Evolutionary conservation across 1,139 yeast genomes (phyloP).

Genomic region (Hyphopichia wangnamkhiaoensis): DNA sequence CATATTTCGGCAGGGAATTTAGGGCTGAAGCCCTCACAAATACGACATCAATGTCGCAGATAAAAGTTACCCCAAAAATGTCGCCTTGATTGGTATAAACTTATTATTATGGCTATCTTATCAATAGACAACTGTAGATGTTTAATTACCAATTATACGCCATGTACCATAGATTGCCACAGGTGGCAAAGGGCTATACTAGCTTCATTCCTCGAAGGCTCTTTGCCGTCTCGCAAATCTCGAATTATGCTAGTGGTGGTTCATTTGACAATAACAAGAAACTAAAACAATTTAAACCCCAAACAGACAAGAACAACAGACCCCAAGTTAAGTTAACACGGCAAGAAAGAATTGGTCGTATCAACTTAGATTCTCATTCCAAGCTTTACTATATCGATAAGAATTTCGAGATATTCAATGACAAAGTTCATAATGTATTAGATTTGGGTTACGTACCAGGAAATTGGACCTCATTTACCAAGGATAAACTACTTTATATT

Average conservation of each 20-base stretch:
- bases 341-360: conserved; percentile 25
- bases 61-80: not conserved
- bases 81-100: too few relatives aligned
- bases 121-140: too few relatives aligned
- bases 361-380: conserved; percentile 25
- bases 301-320: not conserved
- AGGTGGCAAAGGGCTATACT: too few relatives aligned
- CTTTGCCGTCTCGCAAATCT: not conserved
- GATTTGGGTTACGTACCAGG: conserved; percentile 90
- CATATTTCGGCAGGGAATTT: not conserved
- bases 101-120: too few relatives aligned
- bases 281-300: too few relatives aligned
- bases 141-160: too few relatives aligned
- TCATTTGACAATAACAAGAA: not conserved
- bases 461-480: conserved; percentile 87
- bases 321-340: conserved; percentile 15
- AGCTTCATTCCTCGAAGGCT: not conserved
- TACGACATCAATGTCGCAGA: not conserved
- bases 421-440: conserved; percentile 28
- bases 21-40: conserved; percentile 2
- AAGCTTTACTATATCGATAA: conserved; percentile 31
- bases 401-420: conserved; percentile 27
- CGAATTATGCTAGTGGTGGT: conserved; percentile 1
- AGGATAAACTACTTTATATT: conserved; percentile 25
- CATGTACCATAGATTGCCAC: too few relatives aligned